Evolutionary conservation across 805 yeast genomes (phyloP), one percentile per base, ranked within the genome.

Genomic region (Jamesozyma hellenica): DNA sequence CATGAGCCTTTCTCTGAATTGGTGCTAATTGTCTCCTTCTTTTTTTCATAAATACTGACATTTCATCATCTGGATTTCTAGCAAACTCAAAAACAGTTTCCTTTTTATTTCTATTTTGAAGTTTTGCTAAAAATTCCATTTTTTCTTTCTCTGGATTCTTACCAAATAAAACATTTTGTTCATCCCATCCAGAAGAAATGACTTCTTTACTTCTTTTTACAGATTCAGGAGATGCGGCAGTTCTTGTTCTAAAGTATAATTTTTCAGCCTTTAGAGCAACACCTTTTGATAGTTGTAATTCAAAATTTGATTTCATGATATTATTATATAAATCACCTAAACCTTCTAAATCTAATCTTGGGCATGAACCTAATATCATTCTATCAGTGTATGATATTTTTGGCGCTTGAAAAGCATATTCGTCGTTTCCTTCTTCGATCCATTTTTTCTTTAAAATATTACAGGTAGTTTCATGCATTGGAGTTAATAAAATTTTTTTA

Each of bases 11-110:
- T 49, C 78, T 69, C 60, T 88, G 95, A 38, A 88, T 76, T 10
- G 94, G 94, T 0, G 94, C 95, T 41, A 90, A 70, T 58, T 88
- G 96, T 43, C 70, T 71, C 58, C 99, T 72, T 67, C 97, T 71
- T 44, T 77, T 76, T 46, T 78, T 72, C 98, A 92, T 92, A 55
- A 92, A 69, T 39, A 79, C 80, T 30, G 83, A 80, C 55, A 86
- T 68, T 36, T 78, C 73, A 47, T 80, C 80, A 48, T 79, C 84
- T 37, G 69, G 71, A 38, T 70, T 67, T 52, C 79, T 75, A 44
- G 78, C 74, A 61, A 87, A 82, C 61, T 92, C 99, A 58, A 92
- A 92, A 3, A 92, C 96, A 0, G 98, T 92, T 57, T 92, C 97
- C 52, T 84, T 81, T 37, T 76, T 67, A 32, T 67, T 60, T 55